phyloP scores from a whole-genome alignment of 2,329 filamentous ascomycete species.

The Verticillium nonalfalfae region DNA sequence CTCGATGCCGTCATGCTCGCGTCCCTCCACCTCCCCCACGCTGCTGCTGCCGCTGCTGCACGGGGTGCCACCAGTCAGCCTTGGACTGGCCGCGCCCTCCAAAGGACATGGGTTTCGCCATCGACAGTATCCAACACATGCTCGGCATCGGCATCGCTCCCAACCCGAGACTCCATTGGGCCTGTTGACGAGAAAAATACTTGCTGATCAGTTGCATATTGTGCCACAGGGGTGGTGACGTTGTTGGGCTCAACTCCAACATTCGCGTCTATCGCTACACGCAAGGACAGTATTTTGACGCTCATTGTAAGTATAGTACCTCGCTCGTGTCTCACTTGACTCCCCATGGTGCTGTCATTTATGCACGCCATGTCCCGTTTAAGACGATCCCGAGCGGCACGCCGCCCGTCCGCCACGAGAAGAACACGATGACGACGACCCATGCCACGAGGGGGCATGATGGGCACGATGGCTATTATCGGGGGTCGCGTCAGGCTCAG shows the following conservation, averaged over 20 bases:
- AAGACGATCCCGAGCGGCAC: not conserved
- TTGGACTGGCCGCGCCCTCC: not conserved
- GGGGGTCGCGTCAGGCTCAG: not conserved
- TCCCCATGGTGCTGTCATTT: not conserved
- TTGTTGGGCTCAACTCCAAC: constrained; percentile 80
- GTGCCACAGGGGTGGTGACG: constrained; percentile 68
- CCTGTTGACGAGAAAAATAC: not conserved
- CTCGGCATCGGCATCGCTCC: not conserved
- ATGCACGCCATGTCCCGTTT: not conserved
- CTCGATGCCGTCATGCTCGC: not conserved
- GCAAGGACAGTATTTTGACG: constrained; percentile 83
- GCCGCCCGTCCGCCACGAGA: not conserved
- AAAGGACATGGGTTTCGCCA: not conserved
- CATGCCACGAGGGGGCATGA: too few relatives aligned
- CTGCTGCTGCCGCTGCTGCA: not conserved
- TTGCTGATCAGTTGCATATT: not conserved
- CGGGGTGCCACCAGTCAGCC: not conserved
- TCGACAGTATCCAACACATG: not conserved
- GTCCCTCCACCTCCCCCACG: not conserved
- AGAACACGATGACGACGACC: too few relatives aligned
- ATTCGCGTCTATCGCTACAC: constrained; percentile 86
- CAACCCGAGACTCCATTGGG: not conserved
- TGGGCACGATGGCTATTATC: not conserved
- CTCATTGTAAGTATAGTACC: constrained; percentile 62
- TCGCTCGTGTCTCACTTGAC: not conserved